Evolutionary conservation across 768 basidiomycete species (phyloP), one percentile per base, ranked within the genome.

Genomic region (Tulasnella sp.): DNA sequence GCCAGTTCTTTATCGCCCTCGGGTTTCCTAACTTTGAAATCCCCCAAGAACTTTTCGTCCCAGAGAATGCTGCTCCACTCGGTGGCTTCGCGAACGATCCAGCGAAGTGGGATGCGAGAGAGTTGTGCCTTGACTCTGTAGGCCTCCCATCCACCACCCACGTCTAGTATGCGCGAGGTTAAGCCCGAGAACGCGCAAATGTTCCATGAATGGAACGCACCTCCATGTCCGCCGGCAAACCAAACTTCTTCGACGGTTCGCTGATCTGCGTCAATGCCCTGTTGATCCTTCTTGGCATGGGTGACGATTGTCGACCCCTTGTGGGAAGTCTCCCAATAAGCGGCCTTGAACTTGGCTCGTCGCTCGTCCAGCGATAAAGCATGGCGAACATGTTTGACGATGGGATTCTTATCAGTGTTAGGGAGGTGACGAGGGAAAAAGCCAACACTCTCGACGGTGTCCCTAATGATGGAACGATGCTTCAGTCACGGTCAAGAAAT

Each of bases 311-410:
- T 3, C 1, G 19, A 25, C 25, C 6, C 25, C 22, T 58, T 5
- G 11, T 34, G 8, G 6, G 29, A 29, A 68, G 67, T 6, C 8
- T 31, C 39, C 69, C 69, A 70, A 8, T 25, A 37, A 29, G 17
- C 19, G 37, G 80, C 80, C n/a, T 78, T 77, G 76, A 81, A 82
- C 54, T 79, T 80, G 49, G 78, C 80, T 31, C 81, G 79, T 14
- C 78, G 77, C 71, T 82, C 81, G 69, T 82, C 78, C 8, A 82
- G 79, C 4, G 81, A 80, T 3, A 82, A 69, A 3, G 81, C 81
- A 29, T 82, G 81, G 14, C 80, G 79, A 72, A 81, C 81, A 78
- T 79, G 79, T 2, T 40, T 70, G 73, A 82, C 80, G 54, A 17
- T 72, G 9, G 29, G 42, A 25, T 77, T 77, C 11, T 19, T 64